Evolutionary conservation across 352 stramenopile genomes (phyloP).

Genomic region (Globisporangium alternatum): DNA sequence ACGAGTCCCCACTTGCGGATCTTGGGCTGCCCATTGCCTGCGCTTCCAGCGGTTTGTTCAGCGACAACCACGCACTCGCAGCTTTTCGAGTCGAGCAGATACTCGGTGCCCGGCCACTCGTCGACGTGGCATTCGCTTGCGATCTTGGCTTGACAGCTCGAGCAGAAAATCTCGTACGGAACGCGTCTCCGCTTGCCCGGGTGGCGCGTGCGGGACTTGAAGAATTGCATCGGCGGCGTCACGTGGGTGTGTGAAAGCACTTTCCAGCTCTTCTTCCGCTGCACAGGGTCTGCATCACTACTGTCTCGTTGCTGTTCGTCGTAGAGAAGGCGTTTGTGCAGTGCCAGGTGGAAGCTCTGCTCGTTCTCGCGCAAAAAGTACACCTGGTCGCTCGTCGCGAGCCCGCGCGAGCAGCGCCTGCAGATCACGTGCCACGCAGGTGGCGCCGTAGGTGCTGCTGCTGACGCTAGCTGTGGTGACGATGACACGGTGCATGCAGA

Average conservation of each 20-base stretch:
- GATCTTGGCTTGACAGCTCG: constrained; percentile 43
- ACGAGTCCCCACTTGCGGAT: constrained; percentile 38
- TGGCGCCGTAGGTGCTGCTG: neutral
- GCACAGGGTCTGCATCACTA: neutral
- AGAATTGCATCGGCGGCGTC: constrained; percentile 35
- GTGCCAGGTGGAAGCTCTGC: constrained; percentile 12
- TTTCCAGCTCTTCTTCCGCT: constrained; percentile 23
- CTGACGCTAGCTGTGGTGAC: neutral
- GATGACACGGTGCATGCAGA: neutral
- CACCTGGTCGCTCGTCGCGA: constrained; percentile 15
- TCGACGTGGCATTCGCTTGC: constrained; percentile 52
- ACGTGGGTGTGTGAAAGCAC: constrained; percentile 30
- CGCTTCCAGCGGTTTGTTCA: neutral
- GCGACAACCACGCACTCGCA: constrained; percentile 34
- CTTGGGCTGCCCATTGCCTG: constrained; percentile 3
- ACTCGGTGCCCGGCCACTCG: constrained; percentile 31
- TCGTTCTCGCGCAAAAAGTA: constrained; percentile 22
- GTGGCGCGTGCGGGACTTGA: constrained; percentile 44
- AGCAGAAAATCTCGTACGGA: constrained; percentile 57
- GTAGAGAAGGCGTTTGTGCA: constrained; percentile 16
- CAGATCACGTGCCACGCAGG: constrained; percentile 16
- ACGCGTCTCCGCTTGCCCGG: constrained; percentile 29
- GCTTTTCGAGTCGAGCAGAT: constrained; percentile 50
- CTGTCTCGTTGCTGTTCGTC: neutral
- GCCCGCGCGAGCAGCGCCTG: constrained; percentile 8